Conservation (phyloP, 306 rosid species). For the Rosa lucieae region DNA sequence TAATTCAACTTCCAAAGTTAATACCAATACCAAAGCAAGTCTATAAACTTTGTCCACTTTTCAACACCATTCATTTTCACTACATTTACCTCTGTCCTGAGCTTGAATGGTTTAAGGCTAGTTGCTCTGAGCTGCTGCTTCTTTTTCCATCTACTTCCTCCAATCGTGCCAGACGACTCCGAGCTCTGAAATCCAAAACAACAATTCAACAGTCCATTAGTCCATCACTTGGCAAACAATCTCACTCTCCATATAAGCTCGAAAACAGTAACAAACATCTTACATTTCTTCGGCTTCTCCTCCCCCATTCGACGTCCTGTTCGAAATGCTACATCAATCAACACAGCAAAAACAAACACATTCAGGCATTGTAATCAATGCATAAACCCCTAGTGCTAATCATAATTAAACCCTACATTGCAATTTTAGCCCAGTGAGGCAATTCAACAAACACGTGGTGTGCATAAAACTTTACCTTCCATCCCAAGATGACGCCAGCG, state of each 20-base stretch:
- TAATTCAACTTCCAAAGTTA: conserved; percentile 27
- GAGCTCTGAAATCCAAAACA: conserved; percentile 55
- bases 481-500: conserved; percentile 75
- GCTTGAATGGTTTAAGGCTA: conserved; percentile 78
- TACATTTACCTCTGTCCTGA: conserved; percentile 76
- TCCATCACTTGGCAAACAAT: conserved; percentile 13
- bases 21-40: conserved; percentile 2
- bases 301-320: conserved; percentile 62
- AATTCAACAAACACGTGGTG: not conserved
- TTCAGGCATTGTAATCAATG: conserved; percentile 17
- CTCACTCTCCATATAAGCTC: conserved; percentile 3
- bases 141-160: conserved; percentile 74
- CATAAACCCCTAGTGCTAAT: not conserved
- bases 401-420: not conserved
- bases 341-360: conserved; percentile 17
- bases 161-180: conserved; percentile 54
- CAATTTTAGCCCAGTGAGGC: not conserved
- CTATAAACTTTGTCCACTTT: not conserved
- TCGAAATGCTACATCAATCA: conserved; percentile 48
- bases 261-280: conserved; percentile 26
- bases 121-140: conserved; percentile 57
- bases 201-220: not conserved
- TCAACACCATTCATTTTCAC: not conserved
- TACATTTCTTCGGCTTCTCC: conserved; percentile 87
- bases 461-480: conserved; percentile 49